phyloP scores from a whole-genome alignment of 495 filamentous ascomycete species.

The Ascobolus immersus region DNA sequence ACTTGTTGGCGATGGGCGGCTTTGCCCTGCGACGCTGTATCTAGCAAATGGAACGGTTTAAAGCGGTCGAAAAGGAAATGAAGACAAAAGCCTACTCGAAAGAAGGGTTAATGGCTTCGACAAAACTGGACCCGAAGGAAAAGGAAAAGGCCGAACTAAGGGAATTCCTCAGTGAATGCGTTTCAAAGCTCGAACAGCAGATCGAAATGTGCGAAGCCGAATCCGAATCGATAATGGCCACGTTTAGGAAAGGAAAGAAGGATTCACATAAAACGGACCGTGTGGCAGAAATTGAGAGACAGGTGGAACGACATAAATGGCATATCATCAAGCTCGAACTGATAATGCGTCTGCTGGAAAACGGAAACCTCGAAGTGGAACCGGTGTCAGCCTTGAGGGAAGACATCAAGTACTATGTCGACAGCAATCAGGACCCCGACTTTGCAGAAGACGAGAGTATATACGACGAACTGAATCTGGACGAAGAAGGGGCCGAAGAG shows the following conservation, averaged over 20 bases:
- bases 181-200: slow-evolving; percentile 81
- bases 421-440: slow-evolving; percentile 65
- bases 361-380: slow-evolving; percentile 64
- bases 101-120: slow-evolving; percentile 71
- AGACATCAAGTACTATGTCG: slow-evolving; percentile 79
- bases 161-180: slow-evolving; percentile 62
- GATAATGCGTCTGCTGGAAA: slow-evolving; percentile 67
- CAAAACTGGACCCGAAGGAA: slow-evolving; percentile 83
- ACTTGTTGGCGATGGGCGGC: neutral
- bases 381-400: slow-evolving; percentile 74
- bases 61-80: slow-evolving; percentile 99
- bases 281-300: slow-evolving; percentile 55
- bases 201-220: slow-evolving; percentile 85
- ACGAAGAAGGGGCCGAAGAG: slow-evolving; percentile 54
- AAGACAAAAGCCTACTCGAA: slow-evolving; percentile 99
- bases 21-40: too few species aligned
- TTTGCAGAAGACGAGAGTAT: slow-evolving; percentile 81
- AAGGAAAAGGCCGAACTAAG: slow-evolving; percentile 67
- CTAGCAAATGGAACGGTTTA: slow-evolving; percentile 99
- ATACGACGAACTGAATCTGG: slow-evolving; percentile 81
- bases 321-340: slow-evolving; percentile 82
- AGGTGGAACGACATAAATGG: slow-evolving; percentile 87
- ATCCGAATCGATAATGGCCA: slow-evolving; percentile 59
- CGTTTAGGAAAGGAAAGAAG: slow-evolving; percentile 81
- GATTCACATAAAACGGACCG: slow-evolving; percentile 59